Evolutionary conservation across 768 basidiomycete species (phyloP).

Genomic region (Leucogyrophana mollusca): DNA sequence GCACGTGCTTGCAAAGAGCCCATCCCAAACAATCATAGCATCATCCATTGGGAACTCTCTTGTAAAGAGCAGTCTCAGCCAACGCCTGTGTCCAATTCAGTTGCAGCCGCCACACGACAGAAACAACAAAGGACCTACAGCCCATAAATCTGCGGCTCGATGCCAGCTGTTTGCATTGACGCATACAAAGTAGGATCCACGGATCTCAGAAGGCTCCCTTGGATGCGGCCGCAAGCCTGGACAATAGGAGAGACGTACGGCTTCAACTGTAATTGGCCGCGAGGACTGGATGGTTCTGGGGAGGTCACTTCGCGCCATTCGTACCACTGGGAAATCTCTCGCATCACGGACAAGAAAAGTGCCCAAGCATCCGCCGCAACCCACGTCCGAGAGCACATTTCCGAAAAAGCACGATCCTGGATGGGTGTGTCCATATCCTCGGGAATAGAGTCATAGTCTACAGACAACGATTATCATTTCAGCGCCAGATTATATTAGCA

Average conservation of each 20-base stretch:
- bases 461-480: constrained; percentile 20
- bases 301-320: constrained; percentile 57
- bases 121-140: constrained; percentile 56
- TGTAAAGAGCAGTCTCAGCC: constrained; percentile 91
- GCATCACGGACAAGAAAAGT: constrained; percentile 82
- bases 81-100: constrained; percentile 56
- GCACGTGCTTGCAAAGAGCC: constrained; percentile 80
- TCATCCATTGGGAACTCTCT: constrained; percentile 83
- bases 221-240: constrained; percentile 75
- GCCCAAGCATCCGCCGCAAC: constrained; percentile 87
- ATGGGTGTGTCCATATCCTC: constrained; percentile 30
- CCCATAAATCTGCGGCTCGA: constrained; percentile 96
- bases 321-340: constrained; percentile 73
- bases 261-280: constrained; percentile 45
- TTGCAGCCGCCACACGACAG: neutral
- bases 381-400: constrained; percentile 66
- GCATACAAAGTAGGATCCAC: constrained; percentile 81
- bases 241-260: constrained; percentile 85
- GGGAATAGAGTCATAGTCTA: constrained; percentile 77
- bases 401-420: constrained; percentile 41
- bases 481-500: constrained; percentile 23
- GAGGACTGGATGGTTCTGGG: constrained; percentile 26
- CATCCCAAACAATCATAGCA: constrained; percentile 93
- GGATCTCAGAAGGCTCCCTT: constrained; percentile 65
- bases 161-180: constrained; percentile 71